phyloP scores from a whole-genome alignment of 495 filamentous ascomycete species.

The Aspergillus panamensis region DNA sequence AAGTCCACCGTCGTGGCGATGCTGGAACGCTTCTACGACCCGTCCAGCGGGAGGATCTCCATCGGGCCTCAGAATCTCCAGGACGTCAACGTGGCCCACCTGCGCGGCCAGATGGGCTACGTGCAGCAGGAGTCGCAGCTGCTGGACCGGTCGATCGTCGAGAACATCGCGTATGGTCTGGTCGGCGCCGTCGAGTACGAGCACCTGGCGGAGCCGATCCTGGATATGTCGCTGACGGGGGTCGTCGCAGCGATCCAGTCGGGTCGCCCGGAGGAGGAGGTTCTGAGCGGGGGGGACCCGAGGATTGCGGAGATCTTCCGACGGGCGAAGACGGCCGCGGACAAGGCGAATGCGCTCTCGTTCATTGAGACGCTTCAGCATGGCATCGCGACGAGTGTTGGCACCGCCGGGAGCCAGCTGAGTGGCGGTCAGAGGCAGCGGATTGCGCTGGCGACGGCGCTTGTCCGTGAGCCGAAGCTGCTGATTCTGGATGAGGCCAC shows the following conservation, averaged over 20 bases:
- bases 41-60: conserved; percentile 33
- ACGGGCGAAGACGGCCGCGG: conserved; percentile 28
- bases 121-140: conserved; percentile 65
- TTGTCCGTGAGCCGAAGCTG: conserved; percentile 51
- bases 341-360: conserved; percentile 31
- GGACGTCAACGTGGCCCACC: conserved; percentile 51
- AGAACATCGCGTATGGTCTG: conserved; percentile 64
- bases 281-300: conserved; percentile 19
- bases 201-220: conserved; percentile 31
- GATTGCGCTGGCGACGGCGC: conserved; percentile 56
- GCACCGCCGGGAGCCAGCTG: conserved; percentile 44
- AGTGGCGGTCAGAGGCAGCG: conserved; percentile 64
- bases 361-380: conserved; percentile 46
- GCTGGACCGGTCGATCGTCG: conserved; percentile 59
- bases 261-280: too few species aligned
- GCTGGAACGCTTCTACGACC: conserved; percentile 50
- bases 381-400: conserved; percentile 47
- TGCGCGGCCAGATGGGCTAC: conserved; percentile 54
- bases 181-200: conserved; percentile 42
- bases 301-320: conserved; percentile 14
- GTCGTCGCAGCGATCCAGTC: conserved; percentile 24
- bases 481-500: conserved; percentile 55
- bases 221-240: conserved; percentile 24
- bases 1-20: conserved; percentile 62
- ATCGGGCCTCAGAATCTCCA: conserved; percentile 49